Conservation (phyloP, 257 asterid species). For the Forsythia viridissima region DNA sequence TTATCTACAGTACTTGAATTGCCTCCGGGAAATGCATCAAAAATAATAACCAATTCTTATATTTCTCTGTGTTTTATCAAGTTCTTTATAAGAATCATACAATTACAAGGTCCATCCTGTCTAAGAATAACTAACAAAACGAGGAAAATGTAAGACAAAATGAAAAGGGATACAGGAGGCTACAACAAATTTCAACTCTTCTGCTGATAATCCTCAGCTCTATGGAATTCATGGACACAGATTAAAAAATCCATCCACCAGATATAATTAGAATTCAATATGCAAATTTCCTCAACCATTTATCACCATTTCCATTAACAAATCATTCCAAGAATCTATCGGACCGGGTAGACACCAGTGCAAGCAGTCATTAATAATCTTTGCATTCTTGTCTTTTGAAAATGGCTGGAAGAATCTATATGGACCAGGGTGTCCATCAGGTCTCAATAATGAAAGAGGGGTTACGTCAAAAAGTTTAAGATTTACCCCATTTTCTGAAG, state of each 20-base stretch:
- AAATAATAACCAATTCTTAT: too few species aligned
- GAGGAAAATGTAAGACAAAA: background rate
- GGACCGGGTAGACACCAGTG: conserved; percentile 98
- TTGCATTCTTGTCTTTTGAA: conserved; percentile 35
- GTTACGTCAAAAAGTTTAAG: conserved; percentile 59
- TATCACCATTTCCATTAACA: conserved; percentile 67
- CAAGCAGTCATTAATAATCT: conserved; percentile 62
- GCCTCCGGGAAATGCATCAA: too few species aligned
- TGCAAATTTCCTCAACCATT: conserved; percentile 34
- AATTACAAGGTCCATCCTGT: background rate
- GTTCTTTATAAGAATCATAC: too few species aligned
- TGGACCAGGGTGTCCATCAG: conserved; percentile 91
- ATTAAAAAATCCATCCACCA: too few species aligned
- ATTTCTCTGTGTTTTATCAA: too few species aligned
- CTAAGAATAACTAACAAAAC: background rate
- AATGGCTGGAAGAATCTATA: conserved; percentile 65
- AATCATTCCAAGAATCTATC: conserved; percentile 83
- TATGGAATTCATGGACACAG: background rate
- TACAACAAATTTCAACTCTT: background rate
- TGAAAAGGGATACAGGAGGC: background rate
- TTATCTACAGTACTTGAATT: too few species aligned
- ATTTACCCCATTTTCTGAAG: conserved; percentile 48
- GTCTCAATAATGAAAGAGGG: conserved; percentile 64
- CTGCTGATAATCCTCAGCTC: background rate
- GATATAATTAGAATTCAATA: background rate